Evolutionary conservation across 2,329 filamentous ascomycete genomes (phyloP), one percentile per base, ranked within the genome.

Genomic region (Alternaria sp.): DNA sequence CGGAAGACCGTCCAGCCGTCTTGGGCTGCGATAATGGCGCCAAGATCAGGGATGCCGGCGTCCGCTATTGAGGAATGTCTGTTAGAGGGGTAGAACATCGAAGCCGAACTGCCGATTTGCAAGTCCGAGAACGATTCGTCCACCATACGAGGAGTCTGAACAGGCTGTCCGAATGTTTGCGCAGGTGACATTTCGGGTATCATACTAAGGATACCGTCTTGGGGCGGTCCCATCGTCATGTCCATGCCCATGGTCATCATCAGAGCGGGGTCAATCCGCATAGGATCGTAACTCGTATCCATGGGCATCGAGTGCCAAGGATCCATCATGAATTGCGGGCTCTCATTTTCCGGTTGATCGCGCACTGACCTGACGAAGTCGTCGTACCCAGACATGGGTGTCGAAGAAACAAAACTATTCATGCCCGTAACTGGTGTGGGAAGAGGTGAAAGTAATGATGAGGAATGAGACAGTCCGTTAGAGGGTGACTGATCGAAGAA

Each of bases 1-100:
- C 83, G 79, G 65, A 85, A 86, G 7, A 81, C 82, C 5, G 81
- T 82, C 84, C 84, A 86, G 7, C 80, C 80, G 61, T 85, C 82
- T 57, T 84, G 83, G 28, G 83, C 83, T 20, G 81, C 79, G 42
- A 84, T 75, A 47, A 85, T 82, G 6, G 82, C 81, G 43, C 80
- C 80, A 42, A 83, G 78, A 58, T 84, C 82, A 9, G 76, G 75
- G 46, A 77, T 69, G 5, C 76, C 72, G 11, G 71, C 64, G 44
- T 78, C 76, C 28, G 65, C 73, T 24, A 80, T 79, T 0, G 81
- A 82, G 34, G 71, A 71, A 16, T 83, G 80, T 32, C 81, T 70
- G 48, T 73, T 73, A 11, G 78, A 77, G 5, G 75, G 69, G 26
- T 80, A 79, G 60, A 80, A 80, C 69, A 79, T 76, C 5, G 78